These are phyloP conservation scores for Aspergillus cavernicola DNA, from an alignment of 495 filamentous ascomycete species.

Conservation along the genomic window DNA sequence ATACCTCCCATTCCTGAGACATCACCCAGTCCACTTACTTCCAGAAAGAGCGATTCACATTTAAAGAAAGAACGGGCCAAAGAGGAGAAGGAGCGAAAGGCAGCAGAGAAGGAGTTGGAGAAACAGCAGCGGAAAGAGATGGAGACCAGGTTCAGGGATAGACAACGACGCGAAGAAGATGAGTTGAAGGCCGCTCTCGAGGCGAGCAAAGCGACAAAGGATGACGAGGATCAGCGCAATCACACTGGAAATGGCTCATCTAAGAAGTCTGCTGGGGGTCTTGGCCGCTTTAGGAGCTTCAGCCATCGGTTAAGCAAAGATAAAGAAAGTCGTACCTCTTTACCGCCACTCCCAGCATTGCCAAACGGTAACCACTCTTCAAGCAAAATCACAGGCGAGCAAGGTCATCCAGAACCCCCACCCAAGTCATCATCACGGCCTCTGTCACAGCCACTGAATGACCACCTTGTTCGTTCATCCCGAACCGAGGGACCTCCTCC, in stretches of 20 bases:
- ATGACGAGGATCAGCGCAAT: constrained; percentile 46
- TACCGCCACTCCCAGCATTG: constrained; percentile 25
- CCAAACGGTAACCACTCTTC: constrained; percentile 4
- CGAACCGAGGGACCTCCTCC: constrained; percentile 19
- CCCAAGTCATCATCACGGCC: constrained; percentile 11
- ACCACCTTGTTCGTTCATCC: constrained; percentile 10
- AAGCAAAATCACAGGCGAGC: background rate
- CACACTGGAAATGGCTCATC: constrained; percentile 27
- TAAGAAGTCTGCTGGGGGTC: constrained; percentile 35
- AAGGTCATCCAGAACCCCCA: constrained; percentile 6
- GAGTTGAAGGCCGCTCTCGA: constrained; percentile 57
- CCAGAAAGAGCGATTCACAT: constrained; percentile 45
- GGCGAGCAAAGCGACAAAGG: constrained; percentile 49
- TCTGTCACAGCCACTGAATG: constrained; percentile 7
- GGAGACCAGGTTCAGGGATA: constrained; percentile 48
- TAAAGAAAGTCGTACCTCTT: constrained; percentile 33
- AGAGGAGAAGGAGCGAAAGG: constrained; percentile 63
- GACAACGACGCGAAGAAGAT: constrained; percentile 52
- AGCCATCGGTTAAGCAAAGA: constrained; percentile 43
- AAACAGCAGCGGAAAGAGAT: constrained; percentile 65
- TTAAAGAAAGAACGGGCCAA: constrained; percentile 45
- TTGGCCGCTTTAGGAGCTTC: constrained; percentile 60
- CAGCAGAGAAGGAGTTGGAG: constrained; percentile 63
- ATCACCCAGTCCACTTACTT: constrained; percentile 24
- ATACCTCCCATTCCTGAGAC: constrained; percentile 40